phyloP scores from a whole-genome alignment of 2,329 filamentous ascomycete species.

The Aspergillus niger region DNA sequence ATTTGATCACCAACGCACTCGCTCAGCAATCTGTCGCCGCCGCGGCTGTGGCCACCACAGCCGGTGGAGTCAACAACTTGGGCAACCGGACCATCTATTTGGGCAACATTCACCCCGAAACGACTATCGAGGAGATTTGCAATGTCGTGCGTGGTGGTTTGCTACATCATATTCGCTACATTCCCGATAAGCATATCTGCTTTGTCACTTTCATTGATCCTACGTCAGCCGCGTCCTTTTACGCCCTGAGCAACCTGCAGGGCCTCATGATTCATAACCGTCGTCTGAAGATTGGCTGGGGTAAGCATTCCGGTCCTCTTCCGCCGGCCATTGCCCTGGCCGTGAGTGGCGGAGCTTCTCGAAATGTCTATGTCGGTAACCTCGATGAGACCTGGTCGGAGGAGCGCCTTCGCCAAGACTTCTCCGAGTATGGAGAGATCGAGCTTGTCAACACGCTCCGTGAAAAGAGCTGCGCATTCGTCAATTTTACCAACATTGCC shows the following conservation, averaged over 20 bases:
- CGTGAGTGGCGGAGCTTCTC: constrained; percentile 93
- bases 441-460: constrained; percentile 94
- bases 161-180: constrained; percentile 97
- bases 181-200: constrained; percentile 99
- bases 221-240: constrained; percentile 96
- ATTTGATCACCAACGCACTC: constrained; percentile 92
- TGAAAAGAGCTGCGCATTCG: constrained; percentile 98
- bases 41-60: constrained; percentile 92
- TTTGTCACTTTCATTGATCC: constrained; percentile 99
- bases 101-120: constrained; percentile 98
- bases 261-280: constrained; percentile 99
- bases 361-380: constrained; percentile 98
- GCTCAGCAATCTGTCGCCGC: constrained; percentile 97
- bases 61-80: constrained; percentile 94
- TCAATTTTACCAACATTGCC: constrained; percentile 99
- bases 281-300: constrained; percentile 97
- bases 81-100: constrained; percentile 97
- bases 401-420: constrained; percentile 92
- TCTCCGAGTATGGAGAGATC: constrained; percentile 96
- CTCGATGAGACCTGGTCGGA: constrained; percentile 97
- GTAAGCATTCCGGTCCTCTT: constrained; percentile 95
- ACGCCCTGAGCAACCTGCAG: constrained; percentile 94
- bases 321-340: constrained; percentile 94
- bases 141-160: constrained; percentile 96
- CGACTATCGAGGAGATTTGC: constrained; percentile 98